Percentiles rank a stretch among this genome's conserved stretches.
Conservation (phyloP, 2,329 filamentous ascomycete species). For the Colletotrichum graminicola region DNA sequence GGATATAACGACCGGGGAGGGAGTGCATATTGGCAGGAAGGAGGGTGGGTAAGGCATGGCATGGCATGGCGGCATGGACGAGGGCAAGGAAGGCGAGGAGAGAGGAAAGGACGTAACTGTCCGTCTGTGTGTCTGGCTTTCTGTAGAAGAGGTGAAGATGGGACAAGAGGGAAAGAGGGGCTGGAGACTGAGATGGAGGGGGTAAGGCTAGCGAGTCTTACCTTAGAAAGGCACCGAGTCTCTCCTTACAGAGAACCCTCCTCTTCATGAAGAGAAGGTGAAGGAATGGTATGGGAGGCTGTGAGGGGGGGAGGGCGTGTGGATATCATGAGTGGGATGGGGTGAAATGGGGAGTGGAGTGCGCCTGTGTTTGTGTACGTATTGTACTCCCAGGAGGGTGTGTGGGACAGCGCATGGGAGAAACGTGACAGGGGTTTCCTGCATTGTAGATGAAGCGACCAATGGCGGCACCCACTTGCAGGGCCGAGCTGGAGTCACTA, state of each 20-base stretch:
- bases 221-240: conserved; percentile 8
- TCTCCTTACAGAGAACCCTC: background rate
- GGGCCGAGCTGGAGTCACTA: conserved; percentile 58
- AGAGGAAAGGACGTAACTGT: background rate
- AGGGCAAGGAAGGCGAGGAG: conserved; percentile 7
- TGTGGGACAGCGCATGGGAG: conserved; percentile 62
- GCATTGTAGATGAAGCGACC: conserved; percentile 65
- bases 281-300: background rate
- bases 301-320: conserved; percentile 9
- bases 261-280: background rate
- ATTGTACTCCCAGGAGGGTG: conserved; percentile 43
- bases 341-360: background rate
- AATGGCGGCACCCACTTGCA: conserved; percentile 56
- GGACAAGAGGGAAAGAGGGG: conserved; percentile 27
- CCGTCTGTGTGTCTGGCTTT: too few species aligned
- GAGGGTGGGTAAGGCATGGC: conserved; percentile 10
- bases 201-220: conserved; percentile 27
- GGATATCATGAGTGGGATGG: background rate
- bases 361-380: background rate
- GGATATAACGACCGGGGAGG: conserved; percentile 40
- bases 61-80: conserved; percentile 22
- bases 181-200: conserved; percentile 23
- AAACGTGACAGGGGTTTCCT: conserved; percentile 63
- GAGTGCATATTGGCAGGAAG: conserved; percentile 30
- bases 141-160: conserved; percentile 6